Conservation (phyloP, 768 basidiomycete species). For the Suillus subluteus region DNA sequence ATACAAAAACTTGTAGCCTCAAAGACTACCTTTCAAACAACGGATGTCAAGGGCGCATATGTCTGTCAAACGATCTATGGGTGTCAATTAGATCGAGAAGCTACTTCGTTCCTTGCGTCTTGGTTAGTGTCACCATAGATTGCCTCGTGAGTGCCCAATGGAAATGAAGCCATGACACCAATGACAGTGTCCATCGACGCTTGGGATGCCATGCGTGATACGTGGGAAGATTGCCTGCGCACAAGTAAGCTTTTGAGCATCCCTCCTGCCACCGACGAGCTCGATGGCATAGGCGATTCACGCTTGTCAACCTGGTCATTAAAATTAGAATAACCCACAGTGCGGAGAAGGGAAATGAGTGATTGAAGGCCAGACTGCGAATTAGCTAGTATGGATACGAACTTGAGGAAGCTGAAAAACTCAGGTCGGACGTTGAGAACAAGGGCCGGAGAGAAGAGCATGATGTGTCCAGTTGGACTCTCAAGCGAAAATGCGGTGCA, state of each 20-base stretch:
- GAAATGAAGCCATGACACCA: conserved; percentile 20
- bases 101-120: conserved; percentile 92
- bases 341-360: conserved; percentile 52
- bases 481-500: neutral
- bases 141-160: conserved; percentile 45
- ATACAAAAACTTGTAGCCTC: conserved; percentile 91
- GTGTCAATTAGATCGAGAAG: conserved; percentile 92
- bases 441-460: neutral
- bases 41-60: conserved; percentile 87
- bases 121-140: conserved; percentile 73
- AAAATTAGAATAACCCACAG: conserved; percentile 15
- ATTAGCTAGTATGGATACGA: neutral
- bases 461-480: neutral
- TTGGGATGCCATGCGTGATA: conserved; percentile 43
- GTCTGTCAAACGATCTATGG: conserved; percentile 85
- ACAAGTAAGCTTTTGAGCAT: conserved; percentile 89
- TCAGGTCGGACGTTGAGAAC: neutral
- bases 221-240: conserved; percentile 88
- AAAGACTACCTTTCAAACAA: conserved; percentile 86
- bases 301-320: conserved; percentile 77
- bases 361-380: neutral
- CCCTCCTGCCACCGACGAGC: conserved; percentile 58
- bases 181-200: conserved; percentile 50
- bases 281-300: conserved; percentile 82
- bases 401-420: neutral